Evolutionary conservation across 2,329 filamentous ascomycete genomes (phyloP), one percentile per base, ranked within the genome.

Genomic region (Leptosphaerulina australis): DNA sequence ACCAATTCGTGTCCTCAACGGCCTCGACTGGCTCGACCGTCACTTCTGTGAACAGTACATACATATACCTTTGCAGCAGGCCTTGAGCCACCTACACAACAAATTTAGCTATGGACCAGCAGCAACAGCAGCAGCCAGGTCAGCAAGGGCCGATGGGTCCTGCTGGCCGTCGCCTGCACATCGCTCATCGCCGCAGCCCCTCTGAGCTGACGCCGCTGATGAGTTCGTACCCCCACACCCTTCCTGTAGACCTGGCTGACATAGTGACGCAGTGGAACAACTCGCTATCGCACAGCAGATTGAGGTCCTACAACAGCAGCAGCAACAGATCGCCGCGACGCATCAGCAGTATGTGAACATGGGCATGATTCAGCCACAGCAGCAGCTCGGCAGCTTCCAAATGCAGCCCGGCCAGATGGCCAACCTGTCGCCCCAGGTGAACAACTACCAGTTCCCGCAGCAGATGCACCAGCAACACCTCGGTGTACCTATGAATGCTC

Each of bases 311-410:
- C 93, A 97, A 79, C 91, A 96, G 74, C 94, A 97, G 75, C 94
- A 97, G 74, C 92, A 97, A 76, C 92, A 97, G 74, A 95, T 97
- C 70, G 90, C 95, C 77, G 91, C 91, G 65, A 94, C 91, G 59
- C 91, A 97, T 70, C 92, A 97, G 77, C 93, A 97, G 77, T 97
- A 96, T 80, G 88, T 96, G 68, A 96, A 94, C 75, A 92, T 97
- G 89, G 91, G 91, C 74, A 91, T 97, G 83, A 87, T 97, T 67
- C 88, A 88, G 63, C 88, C 90, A 44, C 88, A 89, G 67, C 93
- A 97, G 77, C 83, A 85, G 63, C 80, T 97, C 52, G 84, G 85
- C 58, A 70, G 71, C 53, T 73, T 73, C 53, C 70, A 69, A 60
- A 72, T 72, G 74, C 91, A 93, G 77, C 50, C 50, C 28, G 83